These are phyloP conservation scores for Alternaria alternata DNA, from an alignment of 2,329 filamentous ascomycete species.

Conservation along the genomic window DNA sequence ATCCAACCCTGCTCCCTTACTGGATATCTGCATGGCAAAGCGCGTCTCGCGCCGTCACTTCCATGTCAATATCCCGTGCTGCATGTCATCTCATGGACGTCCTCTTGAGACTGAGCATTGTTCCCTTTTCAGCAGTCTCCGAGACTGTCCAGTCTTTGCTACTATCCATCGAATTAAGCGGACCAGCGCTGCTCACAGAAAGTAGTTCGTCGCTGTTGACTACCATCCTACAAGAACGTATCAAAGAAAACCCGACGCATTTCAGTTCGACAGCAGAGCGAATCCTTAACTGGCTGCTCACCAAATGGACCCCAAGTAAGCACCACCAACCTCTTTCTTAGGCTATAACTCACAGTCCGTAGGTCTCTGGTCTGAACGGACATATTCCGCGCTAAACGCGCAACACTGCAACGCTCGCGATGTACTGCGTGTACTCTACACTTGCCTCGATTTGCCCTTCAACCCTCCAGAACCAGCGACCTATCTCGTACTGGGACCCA, in stretches of 20 bases:
- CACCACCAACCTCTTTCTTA: not conserved
- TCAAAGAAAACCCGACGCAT: constrained; percentile 72
- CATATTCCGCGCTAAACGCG: constrained; percentile 71
- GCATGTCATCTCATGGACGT: constrained; percentile 76
- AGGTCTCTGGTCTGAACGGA: constrained; percentile 65
- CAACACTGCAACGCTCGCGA: constrained; percentile 70
- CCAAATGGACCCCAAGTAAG: constrained; percentile 83
- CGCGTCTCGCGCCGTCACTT: constrained; percentile 73
- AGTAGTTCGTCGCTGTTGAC: constrained; percentile 78
- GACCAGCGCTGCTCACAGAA: constrained; percentile 81
- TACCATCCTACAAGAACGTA: constrained; percentile 70
- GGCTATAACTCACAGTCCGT: constrained; percentile 21
- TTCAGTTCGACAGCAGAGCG: constrained; percentile 73
- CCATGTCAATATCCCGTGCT: constrained; percentile 75
- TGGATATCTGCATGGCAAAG: constrained; percentile 83
- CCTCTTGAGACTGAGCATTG: constrained; percentile 70
- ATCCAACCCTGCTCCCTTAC: constrained; percentile 49
- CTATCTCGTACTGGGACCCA: constrained; percentile 50
- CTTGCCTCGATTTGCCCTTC: constrained; percentile 68
- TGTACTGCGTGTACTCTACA: constrained; percentile 72
- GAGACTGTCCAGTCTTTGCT: constrained; percentile 77
- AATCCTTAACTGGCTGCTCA: constrained; percentile 81
- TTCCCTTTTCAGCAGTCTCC: constrained; percentile 72
- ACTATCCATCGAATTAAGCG: constrained; percentile 79
- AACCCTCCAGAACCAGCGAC: constrained; percentile 27